phyloP scores from a whole-genome alignment of 306 rosid genomes.

The Gynostemma pentaphyllum region DNA sequence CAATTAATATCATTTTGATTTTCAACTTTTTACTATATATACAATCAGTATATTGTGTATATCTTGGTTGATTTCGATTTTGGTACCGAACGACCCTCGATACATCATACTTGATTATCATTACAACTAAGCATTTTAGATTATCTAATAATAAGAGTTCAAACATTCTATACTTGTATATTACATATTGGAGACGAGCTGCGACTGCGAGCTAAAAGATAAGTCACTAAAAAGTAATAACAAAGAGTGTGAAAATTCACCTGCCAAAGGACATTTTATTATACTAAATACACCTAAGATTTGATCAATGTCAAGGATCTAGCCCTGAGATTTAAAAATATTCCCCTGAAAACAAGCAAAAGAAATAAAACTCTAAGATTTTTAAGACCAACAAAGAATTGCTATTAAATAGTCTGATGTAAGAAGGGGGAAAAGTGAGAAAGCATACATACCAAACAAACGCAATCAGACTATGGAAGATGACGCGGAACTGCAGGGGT shows the following conservation, averaged over 20 bases:
- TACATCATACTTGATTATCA: neutral
- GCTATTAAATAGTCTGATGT: neutral
- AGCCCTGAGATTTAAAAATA: conserved; percentile 71
- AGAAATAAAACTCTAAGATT: neutral
- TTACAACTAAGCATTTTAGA: neutral
- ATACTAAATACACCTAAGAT: neutral
- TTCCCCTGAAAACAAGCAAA: conserved; percentile 54
- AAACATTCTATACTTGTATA: too few relatives aligned
- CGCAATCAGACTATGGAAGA: conserved; percentile 67
- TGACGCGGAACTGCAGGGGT: conserved; percentile 79
- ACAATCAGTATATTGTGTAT: neutral
- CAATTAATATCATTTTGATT: too few relatives aligned
- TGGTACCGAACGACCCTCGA: neutral
- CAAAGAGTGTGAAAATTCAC: neutral
- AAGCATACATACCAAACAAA: conserved; percentile 55
- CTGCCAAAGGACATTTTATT: neutral
- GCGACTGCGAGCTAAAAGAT: neutral
- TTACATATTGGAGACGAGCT: too few relatives aligned
- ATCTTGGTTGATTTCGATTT: neutral
- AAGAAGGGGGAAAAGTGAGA: neutral
- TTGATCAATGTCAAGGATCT: conserved; percentile 36
- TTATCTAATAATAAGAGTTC: neutral
- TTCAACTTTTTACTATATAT: neutral
- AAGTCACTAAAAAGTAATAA: neutral
- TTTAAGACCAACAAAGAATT: neutral